Evolutionary conservation across 1,284 basidiomycete genomes (phyloP), one percentile per base, ranked within the genome.

Genomic region (Naganishia liquefaciens): DNA sequence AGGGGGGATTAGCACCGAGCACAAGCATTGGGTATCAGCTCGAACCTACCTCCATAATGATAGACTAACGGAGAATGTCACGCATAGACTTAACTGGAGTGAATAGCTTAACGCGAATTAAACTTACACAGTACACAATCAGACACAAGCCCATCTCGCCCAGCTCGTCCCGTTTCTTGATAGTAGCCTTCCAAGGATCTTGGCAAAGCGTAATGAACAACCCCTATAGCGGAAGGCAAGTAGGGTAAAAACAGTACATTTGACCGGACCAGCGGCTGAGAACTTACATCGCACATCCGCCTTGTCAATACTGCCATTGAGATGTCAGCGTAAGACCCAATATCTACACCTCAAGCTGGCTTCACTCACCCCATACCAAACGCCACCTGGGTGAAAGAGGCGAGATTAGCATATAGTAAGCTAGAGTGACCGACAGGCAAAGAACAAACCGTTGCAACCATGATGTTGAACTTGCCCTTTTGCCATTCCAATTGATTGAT

Each of bases 131-230:
- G 78, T 28, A 89, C 76, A 69, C 88, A 90, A 47, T 82, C 81
- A 0, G 88, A 84, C 5, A 80, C 77, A 64, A 83, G 78, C 15
- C 89, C 89, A 72, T 93, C 90, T 68, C 91, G 82, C 3, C 90
- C 90, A 3, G 90, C 90, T 62, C 90, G 84, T 9, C 91, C 90
- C 0, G 90, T 92, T 76, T 93, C 91, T 78, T 92, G 89, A 71
- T 89, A 89, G 73, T 90, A 88, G 6, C 85, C 86, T 64, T 89
- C 88, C 62, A 92, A 78, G 9, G 85, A 86, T 61, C 83, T 82
- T 1, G 91, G 89, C 21, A 90, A 68, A 13, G 84, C 82, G 66
- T 87, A 84, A 72, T 93, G 91, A 60, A 92, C 86, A 55, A 93
- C 89, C 72, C 89, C 90, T 87, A 64, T 17, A 40, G 27, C 21